phyloP scores from a whole-genome alignment of 768 basidiomycete species.

The Boletus fagicola region DNA sequence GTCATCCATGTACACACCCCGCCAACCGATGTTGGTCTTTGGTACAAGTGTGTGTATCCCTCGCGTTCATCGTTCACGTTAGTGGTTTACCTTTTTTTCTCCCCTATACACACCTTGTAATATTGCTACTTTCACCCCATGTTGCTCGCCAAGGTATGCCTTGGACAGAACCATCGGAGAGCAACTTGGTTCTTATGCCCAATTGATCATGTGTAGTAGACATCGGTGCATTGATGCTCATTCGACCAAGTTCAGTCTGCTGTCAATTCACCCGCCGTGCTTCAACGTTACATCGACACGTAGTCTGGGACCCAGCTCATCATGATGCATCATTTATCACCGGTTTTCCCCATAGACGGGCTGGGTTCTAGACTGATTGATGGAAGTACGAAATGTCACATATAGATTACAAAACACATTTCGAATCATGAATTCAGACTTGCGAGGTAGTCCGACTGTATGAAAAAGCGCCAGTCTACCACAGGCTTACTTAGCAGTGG shows the following conservation, averaged over 20 bases:
- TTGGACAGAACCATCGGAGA: neutral
- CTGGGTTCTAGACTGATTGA: too few species aligned
- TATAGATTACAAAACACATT: too few species aligned
- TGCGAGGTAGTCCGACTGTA: too few species aligned
- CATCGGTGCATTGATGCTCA: neutral
- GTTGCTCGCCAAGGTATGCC: conserved; percentile 3
- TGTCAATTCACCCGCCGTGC: neutral
- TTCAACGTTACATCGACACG: neutral
- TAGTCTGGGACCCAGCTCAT: too few species aligned
- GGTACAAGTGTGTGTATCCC: conserved; percentile 1
- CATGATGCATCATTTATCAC: too few species aligned
- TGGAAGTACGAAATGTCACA: too few species aligned
- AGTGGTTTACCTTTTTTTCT: conserved; percentile 4
- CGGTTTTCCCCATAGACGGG: too few species aligned
- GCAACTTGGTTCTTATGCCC: neutral
- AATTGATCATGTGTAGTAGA: too few species aligned
- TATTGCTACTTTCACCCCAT: conserved; percentile 13
- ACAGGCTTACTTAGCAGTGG: too few species aligned
- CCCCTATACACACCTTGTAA: conserved; percentile 18
- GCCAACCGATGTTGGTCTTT: conserved; percentile 1
- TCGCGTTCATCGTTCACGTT: conserved; percentile 11
- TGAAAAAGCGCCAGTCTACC: too few species aligned
- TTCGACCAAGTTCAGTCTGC: neutral
- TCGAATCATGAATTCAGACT: too few species aligned
- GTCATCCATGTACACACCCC: conserved; percentile 6